Percentiles rank a stretch among this genome's conserved stretches.
phyloP scores from a whole-genome alignment of 768 basidiomycete species.

The Gloeopeniophorella convolvens region DNA sequence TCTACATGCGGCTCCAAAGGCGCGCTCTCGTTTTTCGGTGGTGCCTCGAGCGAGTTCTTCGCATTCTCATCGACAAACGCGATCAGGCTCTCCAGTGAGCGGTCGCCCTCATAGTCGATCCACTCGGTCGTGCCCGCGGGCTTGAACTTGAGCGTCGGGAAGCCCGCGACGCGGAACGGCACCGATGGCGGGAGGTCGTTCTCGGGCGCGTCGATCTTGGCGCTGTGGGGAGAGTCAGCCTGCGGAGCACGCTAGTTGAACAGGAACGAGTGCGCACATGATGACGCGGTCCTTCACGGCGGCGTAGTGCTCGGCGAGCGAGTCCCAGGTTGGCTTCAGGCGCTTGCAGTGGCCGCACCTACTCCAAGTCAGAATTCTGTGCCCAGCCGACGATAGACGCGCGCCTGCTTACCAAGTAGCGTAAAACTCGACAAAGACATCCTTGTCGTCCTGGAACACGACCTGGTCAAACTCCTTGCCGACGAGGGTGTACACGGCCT shows the following conservation, averaged over 20 bases:
- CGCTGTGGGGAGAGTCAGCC: conserved; percentile 39
- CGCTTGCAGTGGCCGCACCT: conserved; percentile 97
- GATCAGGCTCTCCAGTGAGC: conserved; percentile 78
- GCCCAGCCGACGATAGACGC: conserved; percentile 3
- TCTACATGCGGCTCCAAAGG: conserved; percentile 23
- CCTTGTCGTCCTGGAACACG: conserved; percentile 81
- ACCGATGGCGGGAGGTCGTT: conserved; percentile 90
- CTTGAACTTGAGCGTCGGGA: conserved; percentile 98
- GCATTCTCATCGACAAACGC: conserved; percentile 79
- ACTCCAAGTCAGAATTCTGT: neutral
- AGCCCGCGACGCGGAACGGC: conserved; percentile 80
- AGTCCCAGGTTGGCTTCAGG: conserved; percentile 91
- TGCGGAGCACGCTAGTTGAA: neutral
- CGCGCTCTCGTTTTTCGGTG: conserved; percentile 22
- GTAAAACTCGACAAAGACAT: conserved; percentile 95
- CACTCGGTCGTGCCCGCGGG: conserved; percentile 81
- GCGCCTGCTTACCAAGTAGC: conserved; percentile 80
- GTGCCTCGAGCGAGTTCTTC: conserved; percentile 59
- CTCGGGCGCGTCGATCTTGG: conserved; percentile 94
- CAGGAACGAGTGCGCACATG: conserved; percentile 48
- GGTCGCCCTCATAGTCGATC: conserved; percentile 90
- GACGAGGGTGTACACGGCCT: conserved; percentile 76
- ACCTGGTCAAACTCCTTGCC: conserved; percentile 86
- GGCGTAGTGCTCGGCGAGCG: conserved; percentile 79
- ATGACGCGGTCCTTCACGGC: conserved; percentile 63